Conservation (phyloP, 257 asterid genomes). For the Haberlea rhodopensis region DNA sequence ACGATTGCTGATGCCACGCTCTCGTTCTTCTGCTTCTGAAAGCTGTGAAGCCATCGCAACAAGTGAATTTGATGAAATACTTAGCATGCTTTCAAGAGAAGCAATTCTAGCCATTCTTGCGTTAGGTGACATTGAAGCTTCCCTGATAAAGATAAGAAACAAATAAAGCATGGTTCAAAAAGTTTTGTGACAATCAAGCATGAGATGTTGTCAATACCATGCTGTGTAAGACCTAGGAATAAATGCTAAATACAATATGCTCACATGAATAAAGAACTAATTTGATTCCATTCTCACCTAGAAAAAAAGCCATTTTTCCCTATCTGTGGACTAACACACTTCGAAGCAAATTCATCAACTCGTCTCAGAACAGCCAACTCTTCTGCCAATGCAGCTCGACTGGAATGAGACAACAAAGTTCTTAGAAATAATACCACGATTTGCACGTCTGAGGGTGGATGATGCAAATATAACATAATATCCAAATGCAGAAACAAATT, state of each 20-base stretch:
- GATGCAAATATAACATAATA: neutral
- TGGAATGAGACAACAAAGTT: constrained; percentile 38
- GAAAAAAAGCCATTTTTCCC: constrained; percentile 74
- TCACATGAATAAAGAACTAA: neutral
- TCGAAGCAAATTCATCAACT: constrained; percentile 78
- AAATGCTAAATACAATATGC: neutral
- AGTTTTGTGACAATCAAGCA: neutral
- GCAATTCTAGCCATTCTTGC: constrained; percentile 93
- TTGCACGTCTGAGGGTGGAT: neutral
- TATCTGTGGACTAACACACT: constrained; percentile 84
- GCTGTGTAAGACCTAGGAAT: neutral
- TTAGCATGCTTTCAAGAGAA: constrained; percentile 95
- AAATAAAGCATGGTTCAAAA: constrained; percentile 5
- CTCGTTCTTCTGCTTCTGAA: constrained; percentile 98
- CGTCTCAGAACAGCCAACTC: constrained; percentile 89
- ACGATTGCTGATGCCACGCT: constrained; percentile 69
- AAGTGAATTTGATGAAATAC: constrained; percentile 87
- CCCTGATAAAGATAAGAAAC: constrained; percentile 47
- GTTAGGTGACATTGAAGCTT: constrained; percentile 83
- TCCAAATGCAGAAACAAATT: neutral
- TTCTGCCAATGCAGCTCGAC: constrained; percentile 96
- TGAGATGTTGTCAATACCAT: constrained; percentile 8
- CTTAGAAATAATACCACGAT: constrained; percentile 7
- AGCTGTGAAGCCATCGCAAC: constrained; percentile 99
- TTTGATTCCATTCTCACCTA: constrained; percentile 44